phyloP scores from a whole-genome alignment of 345 rosid genomes.

The Aegle marmelos region DNA sequence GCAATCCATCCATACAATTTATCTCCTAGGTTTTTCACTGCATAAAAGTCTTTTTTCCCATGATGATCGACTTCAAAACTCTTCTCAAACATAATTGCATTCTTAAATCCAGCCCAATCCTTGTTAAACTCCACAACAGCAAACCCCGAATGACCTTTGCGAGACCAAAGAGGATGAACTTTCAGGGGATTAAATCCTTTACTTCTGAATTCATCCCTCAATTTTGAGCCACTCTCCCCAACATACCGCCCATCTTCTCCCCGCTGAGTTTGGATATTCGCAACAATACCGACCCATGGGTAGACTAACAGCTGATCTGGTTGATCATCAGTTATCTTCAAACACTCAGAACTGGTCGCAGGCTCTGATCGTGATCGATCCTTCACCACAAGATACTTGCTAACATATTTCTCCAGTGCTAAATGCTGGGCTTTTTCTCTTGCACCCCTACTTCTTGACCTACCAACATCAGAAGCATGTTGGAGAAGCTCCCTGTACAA shows the following conservation, averaged over 20 bases:
- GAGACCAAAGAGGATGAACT: slow-evolving; percentile 60
- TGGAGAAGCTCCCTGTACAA: slow-evolving; percentile 25
- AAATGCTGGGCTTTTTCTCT: slow-evolving; percentile 36
- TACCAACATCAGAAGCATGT: slow-evolving; percentile 28
- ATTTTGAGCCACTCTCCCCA: slow-evolving; percentile 55
- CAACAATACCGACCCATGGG: slow-evolving; percentile 70
- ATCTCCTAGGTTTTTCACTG: slow-evolving; percentile 26
- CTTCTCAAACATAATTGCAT: slow-evolving; percentile 58
- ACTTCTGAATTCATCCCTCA: slow-evolving; percentile 41
- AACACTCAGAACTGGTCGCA: neutral
- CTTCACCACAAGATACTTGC: slow-evolving; percentile 17
- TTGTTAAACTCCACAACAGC: slow-evolving; percentile 60
- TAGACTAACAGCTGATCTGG: slow-evolving; percentile 41
- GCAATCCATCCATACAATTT: slow-evolving; percentile 71
- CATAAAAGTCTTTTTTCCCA: slow-evolving; percentile 51
- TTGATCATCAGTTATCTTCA: neutral
- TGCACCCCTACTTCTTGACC: slow-evolving; percentile 13
- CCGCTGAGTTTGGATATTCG: slow-evolving; percentile 47
- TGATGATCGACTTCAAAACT: slow-evolving; percentile 29
- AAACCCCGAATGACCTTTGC: slow-evolving; percentile 55
- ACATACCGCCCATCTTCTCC: slow-evolving; percentile 35
- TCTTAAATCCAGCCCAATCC: slow-evolving; percentile 54
- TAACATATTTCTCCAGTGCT: slow-evolving; percentile 38
- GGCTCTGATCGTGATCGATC: neutral
- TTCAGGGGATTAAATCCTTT: slow-evolving; percentile 66